Evolutionary conservation across 2,329 filamentous ascomycete species (phyloP).

Genomic region (Exophiala phaeomuriformis): DNA sequence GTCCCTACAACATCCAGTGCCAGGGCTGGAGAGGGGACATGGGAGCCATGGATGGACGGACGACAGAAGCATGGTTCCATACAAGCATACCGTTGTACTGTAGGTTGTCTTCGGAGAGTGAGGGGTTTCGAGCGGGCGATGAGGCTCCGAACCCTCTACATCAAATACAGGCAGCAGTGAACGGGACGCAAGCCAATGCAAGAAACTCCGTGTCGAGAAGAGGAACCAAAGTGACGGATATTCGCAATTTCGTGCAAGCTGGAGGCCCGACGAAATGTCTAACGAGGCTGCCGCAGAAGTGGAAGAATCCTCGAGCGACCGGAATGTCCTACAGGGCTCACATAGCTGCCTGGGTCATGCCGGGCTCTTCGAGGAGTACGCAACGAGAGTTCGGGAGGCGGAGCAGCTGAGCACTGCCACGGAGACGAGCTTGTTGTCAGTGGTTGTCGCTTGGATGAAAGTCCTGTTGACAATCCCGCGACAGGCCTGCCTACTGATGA

Average conservation of each 20-base stretch:
- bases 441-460: neutral
- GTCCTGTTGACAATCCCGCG: neutral
- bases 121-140: neutral
- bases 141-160: neutral
- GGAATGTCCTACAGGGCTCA: neutral
- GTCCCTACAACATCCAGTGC: neutral
- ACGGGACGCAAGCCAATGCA: neutral
- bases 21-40: neutral
- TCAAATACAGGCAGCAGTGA: neutral
- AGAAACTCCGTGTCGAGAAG: neutral
- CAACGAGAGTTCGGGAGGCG: neutral
- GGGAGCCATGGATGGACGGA: neutral
- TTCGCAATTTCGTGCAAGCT: too few relatives aligned
- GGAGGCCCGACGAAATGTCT: neutral
- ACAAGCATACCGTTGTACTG: neutral
- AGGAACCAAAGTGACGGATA: neutral
- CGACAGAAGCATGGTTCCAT: neutral
- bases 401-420: constrained; percentile 1
- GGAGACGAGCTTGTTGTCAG: neutral
- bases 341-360: neutral
- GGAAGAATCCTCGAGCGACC: neutral
- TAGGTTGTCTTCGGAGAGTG: neutral
- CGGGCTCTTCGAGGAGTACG: neutral
- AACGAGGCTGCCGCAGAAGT: neutral
- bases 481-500: neutral